These are phyloP conservation scores for Fusarium sp. DNA, from an alignment of 2,329 filamentous ascomycete species.

Conservation along the genomic window DNA sequence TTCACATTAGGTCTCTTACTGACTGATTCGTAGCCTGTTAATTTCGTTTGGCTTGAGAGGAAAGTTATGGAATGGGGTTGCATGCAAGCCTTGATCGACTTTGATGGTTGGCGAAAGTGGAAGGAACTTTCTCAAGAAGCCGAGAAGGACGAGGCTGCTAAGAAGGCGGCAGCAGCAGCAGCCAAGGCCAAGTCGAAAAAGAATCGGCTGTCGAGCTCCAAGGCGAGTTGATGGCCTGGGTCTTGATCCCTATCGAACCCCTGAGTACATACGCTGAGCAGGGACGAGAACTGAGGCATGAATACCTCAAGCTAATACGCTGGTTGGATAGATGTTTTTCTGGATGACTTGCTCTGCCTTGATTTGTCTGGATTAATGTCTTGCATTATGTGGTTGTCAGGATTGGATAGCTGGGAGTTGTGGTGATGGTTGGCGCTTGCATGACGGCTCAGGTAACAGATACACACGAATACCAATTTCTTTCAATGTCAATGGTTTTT, in stretches of 20 bases:
- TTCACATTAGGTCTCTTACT: background rate
- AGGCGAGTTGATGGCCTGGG: constrained; percentile 20
- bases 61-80: constrained; percentile 99
- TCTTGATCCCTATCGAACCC: background rate
- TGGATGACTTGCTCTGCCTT: constrained; percentile 14
- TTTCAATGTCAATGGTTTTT: constrained; percentile 8
- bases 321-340: constrained; percentile 17
- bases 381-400: constrained; percentile 25
- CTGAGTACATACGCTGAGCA: background rate
- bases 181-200: constrained; percentile 56
- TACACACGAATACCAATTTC: constrained; percentile 34
- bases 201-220: constrained; percentile 51
- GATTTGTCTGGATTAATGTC: constrained; percentile 25
- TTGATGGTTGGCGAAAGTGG: constrained; percentile 97
- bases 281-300: background rate
- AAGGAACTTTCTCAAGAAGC: constrained; percentile 74
- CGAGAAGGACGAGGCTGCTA: constrained; percentile 53
- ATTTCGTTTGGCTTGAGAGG: constrained; percentile 95
- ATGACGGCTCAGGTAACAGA: constrained; percentile 31
- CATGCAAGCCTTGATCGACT: constrained; percentile 99
- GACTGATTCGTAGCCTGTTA: constrained; percentile 73
- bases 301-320: background rate
- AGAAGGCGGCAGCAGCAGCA: constrained; percentile 49
- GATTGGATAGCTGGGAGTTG: constrained; percentile 26
- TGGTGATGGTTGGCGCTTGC: constrained; percentile 21